Percentiles rank a stretch among this genome's conserved stretches.
phyloP scores from a whole-genome alignment of 176 grass and related monocot species.

The Eragrostis nindensis region DNA sequence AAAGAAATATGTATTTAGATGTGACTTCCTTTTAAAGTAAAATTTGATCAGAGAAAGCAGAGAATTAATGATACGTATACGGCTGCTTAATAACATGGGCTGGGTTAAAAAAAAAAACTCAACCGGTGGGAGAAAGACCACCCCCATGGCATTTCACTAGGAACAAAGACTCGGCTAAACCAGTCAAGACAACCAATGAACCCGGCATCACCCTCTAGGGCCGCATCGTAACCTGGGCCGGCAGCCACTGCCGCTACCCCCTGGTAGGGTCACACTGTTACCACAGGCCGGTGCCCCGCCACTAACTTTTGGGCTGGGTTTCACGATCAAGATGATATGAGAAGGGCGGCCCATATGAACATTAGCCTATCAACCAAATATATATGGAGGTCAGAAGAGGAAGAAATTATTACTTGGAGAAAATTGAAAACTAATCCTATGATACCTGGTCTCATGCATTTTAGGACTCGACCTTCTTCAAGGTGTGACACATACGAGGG shows the following conservation, averaged over 20 bases:
- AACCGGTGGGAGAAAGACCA: too few species aligned
- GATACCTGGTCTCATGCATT: neutral
- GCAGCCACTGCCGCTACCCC: too few species aligned
- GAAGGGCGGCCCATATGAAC: neutral
- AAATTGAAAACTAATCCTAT: neutral
- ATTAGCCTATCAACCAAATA: neutral
- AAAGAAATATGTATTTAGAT: conserved; percentile 27
- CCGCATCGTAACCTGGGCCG: too few species aligned
- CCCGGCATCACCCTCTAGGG: too few species aligned
- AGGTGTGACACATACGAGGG: neutral
- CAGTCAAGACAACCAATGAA: too few species aligned
- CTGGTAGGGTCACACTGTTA: too few species aligned
- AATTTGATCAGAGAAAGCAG: neutral
- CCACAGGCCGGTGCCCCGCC: too few species aligned
- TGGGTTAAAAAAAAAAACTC: too few species aligned
- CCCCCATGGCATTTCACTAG: too few species aligned
- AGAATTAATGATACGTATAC: neutral
- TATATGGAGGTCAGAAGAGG: neutral
- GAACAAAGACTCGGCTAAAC: too few species aligned
- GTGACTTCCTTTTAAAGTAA: conserved; percentile 21
- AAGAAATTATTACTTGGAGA: neutral
- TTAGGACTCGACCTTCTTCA: neutral
- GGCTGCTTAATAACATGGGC: neutral
- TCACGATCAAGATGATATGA: neutral
- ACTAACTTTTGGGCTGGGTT: neutral